Conservation (phyloP, 805 yeast genomes). For the Spathaspora hagerdaliae region DNA sequence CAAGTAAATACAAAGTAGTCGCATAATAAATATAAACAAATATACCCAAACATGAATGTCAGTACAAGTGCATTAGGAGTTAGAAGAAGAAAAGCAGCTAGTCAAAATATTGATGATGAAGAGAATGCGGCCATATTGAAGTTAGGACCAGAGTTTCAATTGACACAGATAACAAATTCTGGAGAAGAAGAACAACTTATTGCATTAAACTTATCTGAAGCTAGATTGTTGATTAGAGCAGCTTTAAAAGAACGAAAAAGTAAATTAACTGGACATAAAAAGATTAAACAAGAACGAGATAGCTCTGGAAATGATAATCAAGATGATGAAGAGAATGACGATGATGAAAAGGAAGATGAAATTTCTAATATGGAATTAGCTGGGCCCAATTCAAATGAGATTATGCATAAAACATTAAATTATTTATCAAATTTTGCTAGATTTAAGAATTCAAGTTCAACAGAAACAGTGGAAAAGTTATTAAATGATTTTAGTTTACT, state of each 20-base stretch:
- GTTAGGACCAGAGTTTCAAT: constrained; percentile 89
- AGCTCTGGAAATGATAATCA: neutral
- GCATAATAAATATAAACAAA: too few species aligned
- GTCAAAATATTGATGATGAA: constrained; percentile 71
- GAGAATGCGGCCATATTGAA: constrained; percentile 87
- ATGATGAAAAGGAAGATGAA: constrained; percentile 41
- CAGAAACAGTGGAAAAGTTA: constrained; percentile 87
- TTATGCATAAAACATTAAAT: constrained; percentile 86
- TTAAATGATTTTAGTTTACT: constrained; percentile 59
- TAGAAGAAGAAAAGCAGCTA: constrained; percentile 63
- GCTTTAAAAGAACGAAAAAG: constrained; percentile 66
- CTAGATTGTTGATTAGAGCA: constrained; percentile 83
- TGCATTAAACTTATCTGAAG: constrained; percentile 85
- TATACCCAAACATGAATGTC: constrained; percentile 57
- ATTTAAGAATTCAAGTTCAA: constrained; percentile 88
- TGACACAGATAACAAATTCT: constrained; percentile 73
- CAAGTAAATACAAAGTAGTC: too few species aligned
- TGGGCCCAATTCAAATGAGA: constrained; percentile 76
- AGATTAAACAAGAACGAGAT: constrained; percentile 21
- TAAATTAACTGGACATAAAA: constrained; percentile 16
- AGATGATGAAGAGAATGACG: constrained; percentile 26
- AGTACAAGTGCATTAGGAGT: constrained; percentile 86
- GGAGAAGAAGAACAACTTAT: constrained; percentile 75
- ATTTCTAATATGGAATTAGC: constrained; percentile 48
- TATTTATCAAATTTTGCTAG: constrained; percentile 82